phyloP scores from a whole-genome alignment of 108 stramenopile species.

The Nitzschia sp. region DNA sequence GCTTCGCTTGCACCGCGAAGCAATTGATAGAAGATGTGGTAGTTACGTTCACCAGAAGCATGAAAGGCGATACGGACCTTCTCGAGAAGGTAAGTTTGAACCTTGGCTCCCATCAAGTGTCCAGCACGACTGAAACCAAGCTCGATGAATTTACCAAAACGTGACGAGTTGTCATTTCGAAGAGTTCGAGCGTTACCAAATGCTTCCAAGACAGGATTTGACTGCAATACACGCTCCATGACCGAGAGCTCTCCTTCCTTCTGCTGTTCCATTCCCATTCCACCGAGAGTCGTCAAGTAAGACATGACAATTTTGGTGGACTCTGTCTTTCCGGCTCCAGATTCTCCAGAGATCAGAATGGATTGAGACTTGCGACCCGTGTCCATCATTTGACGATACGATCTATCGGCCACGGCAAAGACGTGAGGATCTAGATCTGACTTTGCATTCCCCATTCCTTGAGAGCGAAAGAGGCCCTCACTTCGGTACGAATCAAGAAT shows the following conservation, averaged over 20 bases:
- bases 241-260: slow-evolving; percentile 63
- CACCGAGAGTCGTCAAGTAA: slow-evolving; percentile 87
- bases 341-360: slow-evolving; percentile 93
- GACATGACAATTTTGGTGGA: slow-evolving; percentile 96
- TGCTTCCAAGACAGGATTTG: slow-evolving; percentile 98
- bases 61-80: slow-evolving; percentile 95
- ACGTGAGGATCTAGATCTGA: slow-evolving; percentile 89
- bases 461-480: slow-evolving; percentile 78
- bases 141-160: slow-evolving; percentile 99
- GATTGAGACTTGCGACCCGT: slow-evolving; percentile 82
- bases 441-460: slow-evolving; percentile 62
- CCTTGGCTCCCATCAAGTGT: slow-evolving; percentile 88
- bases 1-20: slow-evolving; percentile 83
- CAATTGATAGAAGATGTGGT: slow-evolving; percentile 95
- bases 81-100: slow-evolving; percentile 96
- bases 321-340: slow-evolving; percentile 96
- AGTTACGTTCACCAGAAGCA: slow-evolving; percentile 89
- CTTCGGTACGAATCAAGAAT: slow-evolving; percentile 86
- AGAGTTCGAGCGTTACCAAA: slow-evolving; percentile 99
- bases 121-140: slow-evolving; percentile 92
- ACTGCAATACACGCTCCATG: slow-evolving; percentile 94
- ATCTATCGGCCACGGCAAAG: slow-evolving; percentile 87
- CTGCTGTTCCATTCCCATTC: slow-evolving; percentile 43
- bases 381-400: slow-evolving; percentile 91
- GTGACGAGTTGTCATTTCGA: slow-evolving; percentile 99